These are phyloP conservation scores for Neonothopanus nambi DNA, from an alignment of 1,284 basidiomycete genomes.

Conservation along the genomic window DNA sequence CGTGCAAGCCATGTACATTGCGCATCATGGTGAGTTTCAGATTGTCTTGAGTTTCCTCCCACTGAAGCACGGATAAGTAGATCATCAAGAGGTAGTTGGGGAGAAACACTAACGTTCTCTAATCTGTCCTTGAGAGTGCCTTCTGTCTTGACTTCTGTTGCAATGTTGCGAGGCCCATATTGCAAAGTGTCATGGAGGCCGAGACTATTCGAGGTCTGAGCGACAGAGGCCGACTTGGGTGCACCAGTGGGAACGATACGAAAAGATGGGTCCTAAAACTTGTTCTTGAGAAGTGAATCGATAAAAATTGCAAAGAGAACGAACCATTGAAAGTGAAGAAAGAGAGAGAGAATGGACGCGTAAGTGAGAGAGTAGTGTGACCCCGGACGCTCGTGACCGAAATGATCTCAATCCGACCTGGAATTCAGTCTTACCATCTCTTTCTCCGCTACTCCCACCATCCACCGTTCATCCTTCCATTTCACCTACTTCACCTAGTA, in stretches of 20 bases:
- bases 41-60: constrained; percentile 91
- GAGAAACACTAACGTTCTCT: constrained; percentile 55
- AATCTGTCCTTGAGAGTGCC: constrained; percentile 62
- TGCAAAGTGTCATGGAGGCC: constrained; percentile 80
- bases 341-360: constrained; percentile 6
- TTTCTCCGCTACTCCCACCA: constrained; percentile 3
- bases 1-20: constrained; percentile 84
- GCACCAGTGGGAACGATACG: constrained; percentile 63
- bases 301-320: not conserved
- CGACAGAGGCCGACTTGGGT: constrained; percentile 63
- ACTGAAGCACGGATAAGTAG: constrained; percentile 51
- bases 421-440: not conserved
- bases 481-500: not conserved
- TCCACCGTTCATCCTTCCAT: not conserved
- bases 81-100: not conserved
- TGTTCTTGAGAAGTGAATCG: not conserved
- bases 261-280: constrained; percentile 58
- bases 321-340: constrained; percentile 11
- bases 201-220: constrained; percentile 67
- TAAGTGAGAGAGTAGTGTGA: not conserved
- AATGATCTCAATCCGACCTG: not conserved
- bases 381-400: not conserved
- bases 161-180: constrained; percentile 75
- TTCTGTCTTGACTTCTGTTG: constrained; percentile 62
- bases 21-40: constrained; percentile 85